These are phyloP conservation scores for Betula pendula DNA, from an alignment of 306 rosid species.

Conservation along the genomic window DNA sequence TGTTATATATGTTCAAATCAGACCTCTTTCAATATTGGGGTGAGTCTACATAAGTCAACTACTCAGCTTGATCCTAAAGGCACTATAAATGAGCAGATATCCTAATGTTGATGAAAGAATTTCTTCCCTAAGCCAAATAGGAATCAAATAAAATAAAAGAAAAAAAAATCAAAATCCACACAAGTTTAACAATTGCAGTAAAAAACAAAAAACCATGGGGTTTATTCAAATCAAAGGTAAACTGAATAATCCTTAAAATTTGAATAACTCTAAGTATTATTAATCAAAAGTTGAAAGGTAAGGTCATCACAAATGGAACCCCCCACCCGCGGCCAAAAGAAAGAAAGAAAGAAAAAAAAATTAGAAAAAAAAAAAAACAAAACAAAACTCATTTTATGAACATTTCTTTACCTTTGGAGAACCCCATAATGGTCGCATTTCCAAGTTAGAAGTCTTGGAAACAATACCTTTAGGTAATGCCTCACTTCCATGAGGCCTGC, in stretches of 20 bases:
- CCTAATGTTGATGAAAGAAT: not conserved
- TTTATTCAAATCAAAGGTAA: not conserved
- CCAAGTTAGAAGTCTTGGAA: constrained; percentile 57
- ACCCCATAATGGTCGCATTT: constrained; percentile 66
- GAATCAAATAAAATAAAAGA: not conserved
- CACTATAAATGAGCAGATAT: not conserved
- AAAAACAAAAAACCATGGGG: not conserved
- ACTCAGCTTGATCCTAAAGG: not conserved
- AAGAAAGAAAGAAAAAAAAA: too few species aligned
- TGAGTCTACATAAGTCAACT: not conserved
- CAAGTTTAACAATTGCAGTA: not conserved
- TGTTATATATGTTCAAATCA: not conserved
- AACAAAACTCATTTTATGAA: not conserved
- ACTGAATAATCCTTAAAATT: constrained; percentile 8
- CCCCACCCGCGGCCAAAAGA: too few species aligned
- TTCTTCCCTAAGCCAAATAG: not conserved
- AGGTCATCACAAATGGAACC: too few species aligned
- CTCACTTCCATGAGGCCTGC: constrained; percentile 75
- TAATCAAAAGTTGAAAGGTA: not conserved
- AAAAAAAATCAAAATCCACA: not conserved
- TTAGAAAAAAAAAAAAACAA: not conserved
- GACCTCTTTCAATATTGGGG: not conserved
- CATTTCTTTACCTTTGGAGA: constrained; percentile 30
- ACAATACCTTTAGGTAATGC: constrained; percentile 77
- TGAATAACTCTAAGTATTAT: not conserved